A percentile compares a stretch with the other conserved stretches of the same genome.
phyloP scores from a whole-genome alignment of 805 yeast species.

The Pichia deserticola region DNA sequence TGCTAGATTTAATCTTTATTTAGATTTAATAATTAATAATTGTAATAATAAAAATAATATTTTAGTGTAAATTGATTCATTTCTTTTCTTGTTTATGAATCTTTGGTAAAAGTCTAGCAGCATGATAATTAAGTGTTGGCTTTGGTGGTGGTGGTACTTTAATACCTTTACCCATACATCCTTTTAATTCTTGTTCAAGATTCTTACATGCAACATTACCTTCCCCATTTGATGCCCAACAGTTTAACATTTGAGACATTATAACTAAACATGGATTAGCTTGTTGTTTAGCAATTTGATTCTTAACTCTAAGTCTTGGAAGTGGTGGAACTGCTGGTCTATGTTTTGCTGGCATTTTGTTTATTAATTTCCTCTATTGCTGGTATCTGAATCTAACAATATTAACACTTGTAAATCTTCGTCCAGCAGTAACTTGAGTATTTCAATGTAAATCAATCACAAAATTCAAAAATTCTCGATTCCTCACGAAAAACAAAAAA shows the following conservation, averaged over 20 bases:
- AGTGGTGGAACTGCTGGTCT: slow-evolving; percentile 52
- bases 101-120: slow-evolving; percentile 48
- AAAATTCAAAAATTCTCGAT: too few species aligned
- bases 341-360: slow-evolving; percentile 9
- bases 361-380: background rate
- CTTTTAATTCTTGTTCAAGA: slow-evolving; percentile 62
- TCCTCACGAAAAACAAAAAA: too few species aligned
- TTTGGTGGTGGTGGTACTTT: slow-evolving; percentile 30
- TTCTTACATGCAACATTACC: slow-evolving; percentile 60
- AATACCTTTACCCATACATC: slow-evolving; percentile 52
- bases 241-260: slow-evolving; percentile 79
- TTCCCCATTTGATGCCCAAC: slow-evolving; percentile 96
- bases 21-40: too few species aligned
- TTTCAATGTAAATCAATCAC: too few species aligned
- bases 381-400: background rate
- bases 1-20: too few species aligned
- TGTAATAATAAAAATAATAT: background rate
- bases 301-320: slow-evolving; percentile 64
- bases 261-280: slow-evolving; percentile 70
- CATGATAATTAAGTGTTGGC: slow-evolving; percentile 48
- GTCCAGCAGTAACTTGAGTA: too few species aligned
- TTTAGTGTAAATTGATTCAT: background rate
- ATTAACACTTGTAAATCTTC: too few species aligned
- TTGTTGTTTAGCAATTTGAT: slow-evolving; percentile 47
- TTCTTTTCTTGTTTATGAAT: slow-evolving; percentile 33